These are phyloP conservation scores for Ambrosiella xylebori DNA, from an alignment of 2,329 filamentous ascomycete genomes.

Conservation along the genomic window DNA sequence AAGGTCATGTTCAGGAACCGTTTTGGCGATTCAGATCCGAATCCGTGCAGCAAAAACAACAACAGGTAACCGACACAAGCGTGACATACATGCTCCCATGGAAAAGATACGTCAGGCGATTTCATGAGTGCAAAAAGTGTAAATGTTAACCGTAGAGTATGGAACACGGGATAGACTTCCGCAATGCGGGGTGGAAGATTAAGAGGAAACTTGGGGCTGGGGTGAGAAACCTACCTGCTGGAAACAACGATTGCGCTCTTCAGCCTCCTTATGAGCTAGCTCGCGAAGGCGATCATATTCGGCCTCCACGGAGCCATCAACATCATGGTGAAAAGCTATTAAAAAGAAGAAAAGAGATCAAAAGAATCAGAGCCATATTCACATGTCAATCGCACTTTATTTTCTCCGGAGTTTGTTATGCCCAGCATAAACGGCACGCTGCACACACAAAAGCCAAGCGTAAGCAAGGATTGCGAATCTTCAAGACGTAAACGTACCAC, in stretches of 20 bases:
- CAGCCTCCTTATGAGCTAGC: conserved; percentile 63
- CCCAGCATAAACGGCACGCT: neutral
- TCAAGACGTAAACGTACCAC: conserved; percentile 2
- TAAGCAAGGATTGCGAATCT: neutral
- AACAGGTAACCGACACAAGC: no score
- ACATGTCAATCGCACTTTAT: neutral
- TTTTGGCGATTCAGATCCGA: no score
- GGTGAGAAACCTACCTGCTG: conserved; percentile 36
- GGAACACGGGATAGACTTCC: neutral
- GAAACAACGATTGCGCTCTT: conserved; percentile 62
- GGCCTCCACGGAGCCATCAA: conserved; percentile 50
- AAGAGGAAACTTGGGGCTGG: neutral
- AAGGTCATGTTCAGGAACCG: no score
- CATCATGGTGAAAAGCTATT: conserved; percentile 58
- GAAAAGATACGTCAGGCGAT: no score
- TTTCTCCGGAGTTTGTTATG: neutral
- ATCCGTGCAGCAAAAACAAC: no score
- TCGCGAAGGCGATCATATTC: conserved; percentile 87
- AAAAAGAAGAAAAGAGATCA: neutral
- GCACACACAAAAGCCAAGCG: neutral
- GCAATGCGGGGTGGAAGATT: neutral
- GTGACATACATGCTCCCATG: no score
- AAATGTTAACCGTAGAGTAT: neutral
- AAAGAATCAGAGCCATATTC: neutral
- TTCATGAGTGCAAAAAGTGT: neutral